Evolutionary conservation across 495 filamentous ascomycete species (phyloP), one percentile per base, ranked within the genome.

Genomic region (Penicillium daleae): DNA sequence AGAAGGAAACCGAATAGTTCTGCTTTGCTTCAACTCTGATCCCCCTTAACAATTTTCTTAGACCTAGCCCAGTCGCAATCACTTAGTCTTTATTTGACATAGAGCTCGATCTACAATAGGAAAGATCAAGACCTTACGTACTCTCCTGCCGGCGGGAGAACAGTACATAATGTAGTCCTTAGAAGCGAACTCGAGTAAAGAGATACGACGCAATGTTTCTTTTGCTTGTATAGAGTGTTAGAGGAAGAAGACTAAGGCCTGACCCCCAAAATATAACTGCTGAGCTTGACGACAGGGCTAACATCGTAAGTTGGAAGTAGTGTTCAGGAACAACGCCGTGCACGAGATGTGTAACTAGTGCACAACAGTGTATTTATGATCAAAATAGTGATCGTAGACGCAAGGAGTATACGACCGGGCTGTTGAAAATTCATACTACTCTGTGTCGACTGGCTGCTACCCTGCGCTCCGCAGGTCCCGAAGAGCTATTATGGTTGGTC

Each of bases 391-490:
- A 64, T 42, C 56, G 52, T 15, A 50, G 57, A 57, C 60, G 60
- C 26, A 62, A 62, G 27, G 60, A 55, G 33, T 42, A 62, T 57
- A 64, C 62, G 17, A 57, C 57, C 40, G 51, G 49, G 40, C 39
- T 65, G 44, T 46, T 60, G 39, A 65, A 56, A 24, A 60, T 57
- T 44, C 42, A 54, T 60, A 46, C 33, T 37, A 58, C 57, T 56
- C 44, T 65, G 15, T 29, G 52, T 35, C 57, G 44, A 57, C 19
- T 60, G 42, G 44, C 35, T 56, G 44, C 57, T 27, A 60, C 56
- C 10, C 62, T 65, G 21, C 62, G 53, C 51, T 65, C 62, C 33
- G 29, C 31, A 60, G 33, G 32, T 32, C 62, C 57, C 12, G 53
- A 53, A 46, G 56, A 64, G 37, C 55, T 60, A 57, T 60, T 21